phyloP scores from a whole-genome alignment of 129 eudicot species.

The Calendula officinalis region DNA sequence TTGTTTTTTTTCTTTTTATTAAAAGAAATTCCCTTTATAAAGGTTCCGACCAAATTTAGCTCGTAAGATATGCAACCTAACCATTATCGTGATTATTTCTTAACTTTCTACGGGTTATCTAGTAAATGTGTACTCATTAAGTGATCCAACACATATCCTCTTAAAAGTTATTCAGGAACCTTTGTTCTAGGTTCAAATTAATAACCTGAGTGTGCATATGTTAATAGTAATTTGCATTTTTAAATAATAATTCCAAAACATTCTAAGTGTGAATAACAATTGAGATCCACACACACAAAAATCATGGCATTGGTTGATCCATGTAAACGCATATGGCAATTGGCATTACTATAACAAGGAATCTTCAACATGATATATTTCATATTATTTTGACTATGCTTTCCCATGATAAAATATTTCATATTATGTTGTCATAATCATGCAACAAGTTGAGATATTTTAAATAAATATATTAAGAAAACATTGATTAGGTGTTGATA shows the following conservation, averaged over 20 bases:
- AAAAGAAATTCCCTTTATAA: no score
- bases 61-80: no score
- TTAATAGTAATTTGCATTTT: conserved; percentile 11
- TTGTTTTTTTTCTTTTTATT: no score
- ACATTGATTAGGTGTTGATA: conserved; percentile 10
- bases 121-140: no score
- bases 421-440: conserved; percentile 16
- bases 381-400: conserved; percentile 27
- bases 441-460: conserved; percentile 24
- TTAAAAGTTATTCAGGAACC: no score
- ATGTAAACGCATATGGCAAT: conserved; percentile 21
- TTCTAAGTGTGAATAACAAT: neutral
- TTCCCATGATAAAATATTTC: conserved; percentile 20
- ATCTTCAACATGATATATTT: conserved; percentile 21
- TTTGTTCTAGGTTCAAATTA: no score
- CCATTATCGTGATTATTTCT: no score
- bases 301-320: conserved; percentile 18
- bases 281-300: conserved; percentile 10
- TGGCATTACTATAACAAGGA: conserved; percentile 34
- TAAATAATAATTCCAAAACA: neutral
- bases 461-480: conserved; percentile 5
- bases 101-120: no score
- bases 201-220: neutral
- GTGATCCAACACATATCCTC: no score
- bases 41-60: no score